These are phyloP conservation scores for Crithidia mellificae DNA, from an alignment of 208 protist species.

Conservation along the genomic window DNA sequence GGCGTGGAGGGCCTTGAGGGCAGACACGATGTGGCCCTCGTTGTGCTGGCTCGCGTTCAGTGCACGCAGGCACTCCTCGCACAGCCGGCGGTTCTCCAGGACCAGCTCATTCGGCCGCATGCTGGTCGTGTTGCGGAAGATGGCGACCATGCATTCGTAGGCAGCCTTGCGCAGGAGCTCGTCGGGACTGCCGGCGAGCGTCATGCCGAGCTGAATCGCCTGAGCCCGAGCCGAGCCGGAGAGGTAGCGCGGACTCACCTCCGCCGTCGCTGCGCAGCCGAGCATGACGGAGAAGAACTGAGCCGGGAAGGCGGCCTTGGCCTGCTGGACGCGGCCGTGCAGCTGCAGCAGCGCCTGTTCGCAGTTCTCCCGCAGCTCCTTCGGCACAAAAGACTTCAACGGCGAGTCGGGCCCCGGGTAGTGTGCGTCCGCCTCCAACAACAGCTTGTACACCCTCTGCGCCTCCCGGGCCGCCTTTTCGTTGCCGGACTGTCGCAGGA, in stretches of 20 bases:
- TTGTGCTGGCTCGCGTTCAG: constrained; percentile 85
- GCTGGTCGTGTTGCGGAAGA: constrained; percentile 67
- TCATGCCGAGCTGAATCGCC: constrained; percentile 77
- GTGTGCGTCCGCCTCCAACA: constrained; percentile 65
- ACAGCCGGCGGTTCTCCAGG: constrained; percentile 77
- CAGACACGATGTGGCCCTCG: constrained; percentile 77
- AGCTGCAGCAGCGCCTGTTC: constrained; percentile 82
- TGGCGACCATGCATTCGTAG: constrained; percentile 84
- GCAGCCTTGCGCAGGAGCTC: constrained; percentile 59
- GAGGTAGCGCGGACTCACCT: constrained; percentile 83
- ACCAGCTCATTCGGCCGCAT: constrained; percentile 84
- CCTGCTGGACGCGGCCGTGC: constrained; percentile 64
- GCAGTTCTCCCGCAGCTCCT: constrained; percentile 85
- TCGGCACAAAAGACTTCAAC: constrained; percentile 81
- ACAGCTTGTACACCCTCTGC: constrained; percentile 75
- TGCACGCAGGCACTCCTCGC: constrained; percentile 75
- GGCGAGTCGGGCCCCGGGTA: constrained; percentile 50
- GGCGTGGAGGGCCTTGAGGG: constrained; percentile 72
- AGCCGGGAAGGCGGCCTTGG: constrained; percentile 54
- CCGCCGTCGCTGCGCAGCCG: constrained; percentile 58
- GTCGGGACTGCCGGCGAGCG: constrained; percentile 68
- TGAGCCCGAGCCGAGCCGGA: constrained; percentile 52
- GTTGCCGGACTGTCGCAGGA: constrained; percentile 72
- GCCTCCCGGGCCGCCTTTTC: constrained; percentile 65
- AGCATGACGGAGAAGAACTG: constrained; percentile 85